Evolutionary conservation across 192 early-diverging fungal genomes (phyloP).

Genomic region (Chytriomyces hyalinus): DNA sequence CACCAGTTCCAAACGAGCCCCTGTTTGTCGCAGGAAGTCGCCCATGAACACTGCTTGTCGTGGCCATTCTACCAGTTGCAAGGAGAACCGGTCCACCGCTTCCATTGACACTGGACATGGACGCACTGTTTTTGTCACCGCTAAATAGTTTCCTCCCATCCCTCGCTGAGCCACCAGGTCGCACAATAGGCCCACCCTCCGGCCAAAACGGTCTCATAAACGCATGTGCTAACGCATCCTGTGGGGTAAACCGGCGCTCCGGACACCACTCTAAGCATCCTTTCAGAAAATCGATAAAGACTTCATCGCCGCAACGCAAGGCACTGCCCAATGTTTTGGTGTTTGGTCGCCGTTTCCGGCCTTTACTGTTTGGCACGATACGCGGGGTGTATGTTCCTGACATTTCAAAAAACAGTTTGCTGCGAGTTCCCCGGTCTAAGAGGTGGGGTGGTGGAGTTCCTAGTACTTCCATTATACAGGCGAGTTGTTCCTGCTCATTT

Average conservation of each 20-base stretch:
- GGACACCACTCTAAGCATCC: constrained; percentile 91
- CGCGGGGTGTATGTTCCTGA: constrained; percentile 49
- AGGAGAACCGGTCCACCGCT: neutral
- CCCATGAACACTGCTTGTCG: constrained; percentile 19
- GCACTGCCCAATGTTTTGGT: constrained; percentile 76
- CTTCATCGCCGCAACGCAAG: constrained; percentile 74
- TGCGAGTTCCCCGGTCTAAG: constrained; percentile 77
- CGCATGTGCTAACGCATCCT: constrained; percentile 79
- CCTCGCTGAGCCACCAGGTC: neutral
- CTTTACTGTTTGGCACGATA: constrained; percentile 82
- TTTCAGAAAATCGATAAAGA: constrained; percentile 86
- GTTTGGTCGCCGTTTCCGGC: constrained; percentile 81
- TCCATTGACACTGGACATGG: neutral
- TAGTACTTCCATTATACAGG: constrained; percentile 93
- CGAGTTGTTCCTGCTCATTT: constrained; percentile 94
- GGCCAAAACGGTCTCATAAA: constrained; percentile 32
- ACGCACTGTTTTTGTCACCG: neutral
- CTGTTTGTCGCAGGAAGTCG: neutral
- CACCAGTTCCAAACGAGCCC: neutral
- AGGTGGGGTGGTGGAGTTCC: constrained; percentile 79
- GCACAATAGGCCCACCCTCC: neutral
- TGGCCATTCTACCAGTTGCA: constrained; percentile 9
- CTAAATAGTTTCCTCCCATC: neutral
- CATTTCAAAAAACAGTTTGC: constrained; percentile 82
- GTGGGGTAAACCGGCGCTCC: constrained; percentile 81